Percentiles rank a stretch among this genome's conserved stretches.
These are phyloP conservation scores for Amoeboaphelidium occidentale DNA, from an alignment of 371 early-diverging fungal genomes.

Conservation along the genomic window DNA sequence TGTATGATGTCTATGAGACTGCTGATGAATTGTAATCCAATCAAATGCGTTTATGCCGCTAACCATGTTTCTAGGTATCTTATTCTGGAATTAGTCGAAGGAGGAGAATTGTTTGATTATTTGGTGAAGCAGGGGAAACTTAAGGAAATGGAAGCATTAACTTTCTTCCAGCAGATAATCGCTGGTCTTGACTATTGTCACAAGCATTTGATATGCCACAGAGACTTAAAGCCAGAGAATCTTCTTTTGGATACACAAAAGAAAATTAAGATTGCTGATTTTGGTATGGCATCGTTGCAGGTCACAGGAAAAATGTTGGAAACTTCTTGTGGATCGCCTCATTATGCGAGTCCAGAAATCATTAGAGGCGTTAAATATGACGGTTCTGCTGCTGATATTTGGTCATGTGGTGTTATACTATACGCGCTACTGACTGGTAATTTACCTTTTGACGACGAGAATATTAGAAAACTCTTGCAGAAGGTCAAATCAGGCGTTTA, in stretches of 20 bases:
- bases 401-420: conserved; percentile 78
- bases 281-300: conserved; percentile 17
- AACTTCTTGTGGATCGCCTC: conserved; percentile 58
- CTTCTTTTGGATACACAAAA: conserved; percentile 15
- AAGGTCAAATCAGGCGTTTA: conserved; percentile 25
- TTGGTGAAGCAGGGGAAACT: conserved; percentile 68
- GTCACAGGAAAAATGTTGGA: conserved; percentile 11
- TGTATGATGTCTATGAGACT: conserved; percentile 74
- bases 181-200: conserved; percentile 84
- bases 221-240: conserved; percentile 22
- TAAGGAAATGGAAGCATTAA: conserved; percentile 56
- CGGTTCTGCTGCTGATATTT: conserved; percentile 65
- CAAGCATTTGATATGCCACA: conserved; percentile 49
- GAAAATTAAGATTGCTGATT: conserved; percentile 18
- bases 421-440: conserved; percentile 66
- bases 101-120: conserved; percentile 88
- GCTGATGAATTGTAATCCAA: conserved; percentile 45
- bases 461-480: conserved; percentile 39
- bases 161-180: conserved; percentile 86
- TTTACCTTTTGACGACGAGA: conserved; percentile 81
- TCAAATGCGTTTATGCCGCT: neutral
- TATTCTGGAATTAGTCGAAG: conserved; percentile 86
- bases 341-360: conserved; percentile 84
- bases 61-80: conserved; percentile 57
- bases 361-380: conserved; percentile 54